Evolutionary conservation across 2,329 filamentous ascomycete genomes (phyloP).

Genomic region (Pyrenophora seminiperda): DNA sequence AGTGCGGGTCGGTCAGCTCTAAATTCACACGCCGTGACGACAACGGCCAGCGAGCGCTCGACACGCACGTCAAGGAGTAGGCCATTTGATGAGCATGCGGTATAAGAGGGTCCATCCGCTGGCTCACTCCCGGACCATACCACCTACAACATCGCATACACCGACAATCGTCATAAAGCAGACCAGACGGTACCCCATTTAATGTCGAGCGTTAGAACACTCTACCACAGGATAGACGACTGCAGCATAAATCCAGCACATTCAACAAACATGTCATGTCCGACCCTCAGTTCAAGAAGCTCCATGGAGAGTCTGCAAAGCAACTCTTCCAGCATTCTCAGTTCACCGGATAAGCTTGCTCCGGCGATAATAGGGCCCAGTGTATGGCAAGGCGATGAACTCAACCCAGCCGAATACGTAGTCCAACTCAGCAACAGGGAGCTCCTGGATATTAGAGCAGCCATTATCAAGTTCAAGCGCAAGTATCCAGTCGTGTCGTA

Average conservation of each 20-base stretch:
- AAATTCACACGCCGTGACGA: slow-evolving; percentile 20
- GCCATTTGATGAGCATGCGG: slow-evolving; percentile 3
- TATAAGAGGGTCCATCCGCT: slow-evolving; percentile 12
- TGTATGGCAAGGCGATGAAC: slow-evolving; percentile 41
- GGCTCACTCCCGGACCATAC: slow-evolving; percentile 4
- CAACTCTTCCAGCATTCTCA: slow-evolving; percentile 25
- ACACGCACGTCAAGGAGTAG: background rate
- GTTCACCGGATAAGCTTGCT: slow-evolving; percentile 38
- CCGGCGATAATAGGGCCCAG: slow-evolving; percentile 38
- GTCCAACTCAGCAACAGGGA: slow-evolving; percentile 32
- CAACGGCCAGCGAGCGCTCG: slow-evolving; percentile 7
- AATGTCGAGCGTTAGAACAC: too few species aligned
- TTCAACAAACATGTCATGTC: slow-evolving; percentile 29
- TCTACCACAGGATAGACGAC: background rate
- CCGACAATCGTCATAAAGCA: background rate
- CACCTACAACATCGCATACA: background rate
- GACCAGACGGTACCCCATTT: background rate
- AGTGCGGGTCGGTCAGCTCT: slow-evolving; percentile 42
- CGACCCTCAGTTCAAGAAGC: slow-evolving; percentile 34
- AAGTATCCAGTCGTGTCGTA: slow-evolving; percentile 12
- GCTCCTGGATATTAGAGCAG: slow-evolving; percentile 38
- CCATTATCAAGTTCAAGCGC: slow-evolving; percentile 43
- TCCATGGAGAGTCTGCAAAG: slow-evolving; percentile 43
- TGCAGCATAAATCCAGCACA: background rate
- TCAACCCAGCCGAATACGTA: slow-evolving; percentile 36